A percentile compares a stretch with the other conserved stretches of the same genome.
These are phyloP conservation scores for Cyanidioschyzon merolae DNA, from an alignment of 23 red algal species.

Conservation along the genomic window DNA sequence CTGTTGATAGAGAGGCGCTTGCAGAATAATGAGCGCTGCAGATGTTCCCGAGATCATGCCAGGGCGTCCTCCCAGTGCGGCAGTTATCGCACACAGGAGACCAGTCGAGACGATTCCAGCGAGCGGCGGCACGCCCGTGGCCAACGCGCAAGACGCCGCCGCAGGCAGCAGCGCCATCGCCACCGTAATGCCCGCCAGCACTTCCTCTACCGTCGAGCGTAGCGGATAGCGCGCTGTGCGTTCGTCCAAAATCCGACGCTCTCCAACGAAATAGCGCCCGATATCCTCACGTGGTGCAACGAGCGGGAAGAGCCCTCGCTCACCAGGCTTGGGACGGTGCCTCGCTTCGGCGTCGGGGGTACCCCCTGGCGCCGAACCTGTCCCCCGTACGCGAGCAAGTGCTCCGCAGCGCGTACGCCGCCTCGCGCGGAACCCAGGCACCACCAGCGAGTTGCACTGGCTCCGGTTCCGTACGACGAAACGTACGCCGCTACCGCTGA, in stretches of 20 bases:
- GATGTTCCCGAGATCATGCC: conserved; percentile 24
- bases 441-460: too few species aligned
- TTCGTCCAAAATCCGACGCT: conserved; percentile 8
- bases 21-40: conserved; percentile 3
- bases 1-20: neutral
- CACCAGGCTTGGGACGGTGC: conserved; percentile 11
- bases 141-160: neutral
- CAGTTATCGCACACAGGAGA: neutral
- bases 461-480: too few species aligned
- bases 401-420: too few species aligned
- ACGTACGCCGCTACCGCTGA: too few species aligned
- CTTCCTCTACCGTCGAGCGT: conserved; percentile 2
- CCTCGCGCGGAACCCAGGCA: too few species aligned
- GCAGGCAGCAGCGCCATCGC: conserved; percentile 7
- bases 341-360: too few species aligned
- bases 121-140: neutral
- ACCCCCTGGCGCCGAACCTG: too few species aligned
- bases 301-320: neutral
- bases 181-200: conserved; percentile 1
- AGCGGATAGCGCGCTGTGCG: conserved; percentile 4
- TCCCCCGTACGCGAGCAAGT: too few species aligned
- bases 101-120: neutral
- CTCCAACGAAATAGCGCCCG: conserved; percentile 5
- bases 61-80: conserved; percentile 13
- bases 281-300: conserved; percentile 10